These are phyloP conservation scores for Trametes cinnabarina DNA, from an alignment of 768 basidiomycete genomes.

Conservation along the genomic window DNA sequence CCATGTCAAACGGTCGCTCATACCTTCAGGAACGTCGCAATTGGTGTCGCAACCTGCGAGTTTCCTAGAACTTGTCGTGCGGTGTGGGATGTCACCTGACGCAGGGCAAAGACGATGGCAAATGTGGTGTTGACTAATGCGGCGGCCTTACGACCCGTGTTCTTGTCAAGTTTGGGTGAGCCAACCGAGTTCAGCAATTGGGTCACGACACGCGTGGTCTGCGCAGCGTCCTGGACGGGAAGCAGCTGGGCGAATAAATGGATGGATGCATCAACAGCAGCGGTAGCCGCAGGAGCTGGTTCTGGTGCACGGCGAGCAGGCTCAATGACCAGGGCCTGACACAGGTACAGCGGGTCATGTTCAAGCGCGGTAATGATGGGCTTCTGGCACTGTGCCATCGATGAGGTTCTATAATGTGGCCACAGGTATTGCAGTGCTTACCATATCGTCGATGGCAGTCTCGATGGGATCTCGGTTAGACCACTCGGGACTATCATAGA, in stretches of 20 bases:
- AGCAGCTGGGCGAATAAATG: constrained; percentile 79
- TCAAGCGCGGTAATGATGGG: constrained; percentile 84
- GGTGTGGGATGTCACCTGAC: constrained; percentile 50
- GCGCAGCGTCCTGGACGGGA: constrained; percentile 68
- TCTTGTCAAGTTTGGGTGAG: constrained; percentile 82
- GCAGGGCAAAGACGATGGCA: constrained; percentile 69
- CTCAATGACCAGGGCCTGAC: constrained; percentile 41
- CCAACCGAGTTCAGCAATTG: constrained; percentile 63
- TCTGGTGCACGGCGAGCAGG: constrained; percentile 51
- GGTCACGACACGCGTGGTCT: constrained; percentile 52
- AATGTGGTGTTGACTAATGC: constrained; percentile 77
- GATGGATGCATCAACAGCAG: constrained; percentile 87
- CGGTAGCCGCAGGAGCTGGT: constrained; percentile 73
- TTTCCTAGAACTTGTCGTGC: constrained; percentile 64
- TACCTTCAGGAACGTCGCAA: constrained; percentile 80
- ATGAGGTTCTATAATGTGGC: not conserved
- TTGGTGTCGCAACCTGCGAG: constrained; percentile 53
- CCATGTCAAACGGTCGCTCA: constrained; percentile 10
- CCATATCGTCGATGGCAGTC: constrained; percentile 73
- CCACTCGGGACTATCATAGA: constrained; percentile 42
- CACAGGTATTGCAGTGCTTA: constrained; percentile 36
- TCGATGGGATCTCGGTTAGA: constrained; percentile 77
- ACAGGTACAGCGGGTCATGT: constrained; percentile 78
- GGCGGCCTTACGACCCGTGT: constrained; percentile 82
- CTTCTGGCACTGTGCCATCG: constrained; percentile 54